phyloP scores from a whole-genome alignment of 169 alveolate species.

The Theileria parva region DNA sequence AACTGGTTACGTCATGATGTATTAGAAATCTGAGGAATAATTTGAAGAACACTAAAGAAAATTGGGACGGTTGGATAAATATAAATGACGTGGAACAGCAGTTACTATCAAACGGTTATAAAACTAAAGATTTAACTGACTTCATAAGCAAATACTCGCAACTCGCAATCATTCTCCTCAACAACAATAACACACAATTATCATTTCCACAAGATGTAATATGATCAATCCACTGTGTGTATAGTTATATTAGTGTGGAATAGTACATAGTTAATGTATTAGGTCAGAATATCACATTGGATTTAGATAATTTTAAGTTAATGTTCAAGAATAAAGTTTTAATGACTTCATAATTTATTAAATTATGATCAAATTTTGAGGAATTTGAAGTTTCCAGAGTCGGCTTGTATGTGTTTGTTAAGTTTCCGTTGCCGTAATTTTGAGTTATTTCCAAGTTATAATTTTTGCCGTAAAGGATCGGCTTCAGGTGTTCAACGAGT shows the following conservation, averaged over 20 bases:
- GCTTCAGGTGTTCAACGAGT: background rate
- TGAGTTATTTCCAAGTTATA: background rate
- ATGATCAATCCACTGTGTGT: background rate
- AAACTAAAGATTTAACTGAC: constrained; percentile 64
- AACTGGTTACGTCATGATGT: no score
- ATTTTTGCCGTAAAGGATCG: background rate
- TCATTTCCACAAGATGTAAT: constrained; percentile 64
- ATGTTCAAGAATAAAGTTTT: background rate
- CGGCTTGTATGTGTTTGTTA: background rate
- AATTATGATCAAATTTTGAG: background rate
- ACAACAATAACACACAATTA: constrained; percentile 62
- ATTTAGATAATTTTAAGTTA: background rate
- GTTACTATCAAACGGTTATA: constrained; percentile 70
- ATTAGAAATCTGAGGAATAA: constrained; percentile 69
- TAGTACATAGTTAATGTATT: no score
- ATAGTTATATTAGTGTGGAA: background rate
- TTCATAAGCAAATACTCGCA: constrained; percentile 77
- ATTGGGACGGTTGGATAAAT: constrained; percentile 78
- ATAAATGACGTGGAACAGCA: constrained; percentile 73
- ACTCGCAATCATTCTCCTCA: constrained; percentile 71
- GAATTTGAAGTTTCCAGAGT: background rate
- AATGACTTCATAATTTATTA: background rate
- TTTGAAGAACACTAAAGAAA: constrained; percentile 63
- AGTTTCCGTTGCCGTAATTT: background rate
- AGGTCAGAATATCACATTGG: background rate